Base-by-base conservation (phyloP, 1,284 basidiomycete genomes). In the Pyrrhoderma noxium region DNA sequence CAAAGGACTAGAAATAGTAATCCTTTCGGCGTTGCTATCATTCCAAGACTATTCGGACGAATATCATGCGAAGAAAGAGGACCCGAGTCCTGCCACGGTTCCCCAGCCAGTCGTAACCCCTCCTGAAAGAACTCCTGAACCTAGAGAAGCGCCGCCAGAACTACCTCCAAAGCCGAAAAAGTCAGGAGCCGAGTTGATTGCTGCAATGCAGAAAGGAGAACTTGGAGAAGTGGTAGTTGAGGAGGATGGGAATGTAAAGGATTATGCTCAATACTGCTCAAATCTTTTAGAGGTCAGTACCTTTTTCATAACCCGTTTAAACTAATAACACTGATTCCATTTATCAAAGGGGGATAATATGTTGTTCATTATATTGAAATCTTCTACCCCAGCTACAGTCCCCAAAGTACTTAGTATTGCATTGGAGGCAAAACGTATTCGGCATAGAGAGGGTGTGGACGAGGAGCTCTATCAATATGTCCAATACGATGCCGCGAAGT, bases 1-100 rank as follows among this genome's bases (percentile, higher is more conserved):
- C 34, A 90, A 89, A 62, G 86, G 89, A 0, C 74, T 92, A 2
- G 89, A 92, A 64, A 86, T 92, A 39, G 76, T 86, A 42, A 76
- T 91, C 21, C 69, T 92, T 45, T 84, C 82, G 1, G 77, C 85
- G 0, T 72, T 91, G 2, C 67, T 90, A 52, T 84, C 85, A 1
- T 86, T 92, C 64, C 77, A 82, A 56, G 89, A 92, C 61, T 62
- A 73, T 35, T 83, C 82, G 58, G 82, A 88, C 43, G 68, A 72
- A 76, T 54, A 77, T 77, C 60, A 63, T 67, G 0, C 65, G 69
- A 8, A 61, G 58, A 37, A 57, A 65, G 23, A 59, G 52, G 18
- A 54, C 19, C 42, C 43, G 11, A 41, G 52, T 8, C 45, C 56
- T 22, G 53, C 60, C 2, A n/a, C 44, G n/a, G 48, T 53, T 11